These are phyloP conservation scores for Aspergillus floridensis DNA, from an alignment of 2,329 filamentous ascomycete genomes.

Conservation along the genomic window DNA sequence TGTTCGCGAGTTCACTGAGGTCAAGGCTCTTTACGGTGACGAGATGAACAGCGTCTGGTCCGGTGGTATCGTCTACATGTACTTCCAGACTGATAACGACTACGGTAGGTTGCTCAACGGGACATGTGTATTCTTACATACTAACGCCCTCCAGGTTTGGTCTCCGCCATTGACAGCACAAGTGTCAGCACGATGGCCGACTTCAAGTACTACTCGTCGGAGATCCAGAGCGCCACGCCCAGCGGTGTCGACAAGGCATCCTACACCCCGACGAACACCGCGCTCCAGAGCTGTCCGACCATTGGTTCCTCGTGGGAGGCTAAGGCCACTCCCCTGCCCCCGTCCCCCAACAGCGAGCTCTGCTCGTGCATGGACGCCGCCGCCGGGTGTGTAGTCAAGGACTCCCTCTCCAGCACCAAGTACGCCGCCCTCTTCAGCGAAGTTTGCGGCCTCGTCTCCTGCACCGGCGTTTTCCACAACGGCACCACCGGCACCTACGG, in stretches of 20 bases:
- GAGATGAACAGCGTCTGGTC: slow-evolving; percentile 85
- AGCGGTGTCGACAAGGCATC: slow-evolving; percentile 59
- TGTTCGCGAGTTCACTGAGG: slow-evolving; percentile 79
- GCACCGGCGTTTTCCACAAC: slow-evolving; percentile 40
- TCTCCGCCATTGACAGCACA: slow-evolving; percentile 62
- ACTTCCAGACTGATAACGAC: slow-evolving; percentile 57
- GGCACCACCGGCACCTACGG: slow-evolving; percentile 44
- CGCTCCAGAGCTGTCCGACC: slow-evolving; percentile 68
- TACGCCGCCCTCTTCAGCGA: slow-evolving; percentile 59
- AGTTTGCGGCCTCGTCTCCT: slow-evolving; percentile 43
- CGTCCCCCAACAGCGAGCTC: slow-evolving; percentile 70
- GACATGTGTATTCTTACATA: slow-evolving; percentile 28
- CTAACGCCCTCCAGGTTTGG: slow-evolving; percentile 23
- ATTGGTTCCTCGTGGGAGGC: slow-evolving; percentile 66
- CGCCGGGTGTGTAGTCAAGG: slow-evolving; percentile 65
- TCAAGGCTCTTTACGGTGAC: slow-evolving; percentile 70
- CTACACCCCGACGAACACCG: slow-evolving; percentile 71
- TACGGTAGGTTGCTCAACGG: slow-evolving; percentile 69
- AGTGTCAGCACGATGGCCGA: slow-evolving; percentile 67
- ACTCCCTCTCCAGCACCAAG: slow-evolving; percentile 26
- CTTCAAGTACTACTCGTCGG: slow-evolving; percentile 67
- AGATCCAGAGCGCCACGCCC: slow-evolving; percentile 66
- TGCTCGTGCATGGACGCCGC: slow-evolving; percentile 80
- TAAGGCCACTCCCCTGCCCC: slow-evolving; percentile 64
- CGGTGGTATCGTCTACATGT: slow-evolving; percentile 92